Percentiles rank a stretch among this genome's conserved stretches.
Conservation (phyloP, 2,329 filamentous ascomycete genomes). For the Colletotrichum cordylinicola region DNA sequence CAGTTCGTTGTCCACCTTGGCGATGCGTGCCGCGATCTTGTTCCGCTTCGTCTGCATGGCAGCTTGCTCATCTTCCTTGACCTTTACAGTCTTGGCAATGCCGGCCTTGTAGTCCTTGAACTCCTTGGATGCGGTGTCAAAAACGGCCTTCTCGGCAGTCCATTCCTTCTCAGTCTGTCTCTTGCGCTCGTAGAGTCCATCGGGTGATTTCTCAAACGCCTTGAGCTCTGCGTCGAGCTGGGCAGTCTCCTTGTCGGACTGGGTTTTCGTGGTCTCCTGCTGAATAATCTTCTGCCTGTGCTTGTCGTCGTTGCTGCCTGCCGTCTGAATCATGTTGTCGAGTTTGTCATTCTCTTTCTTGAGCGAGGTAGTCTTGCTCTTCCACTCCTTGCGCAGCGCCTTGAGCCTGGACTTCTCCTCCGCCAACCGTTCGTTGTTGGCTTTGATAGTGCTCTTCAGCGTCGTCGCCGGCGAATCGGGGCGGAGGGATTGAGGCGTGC, state of each 20-base stretch:
- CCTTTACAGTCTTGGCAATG: conserved; percentile 67
- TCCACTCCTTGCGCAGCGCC: conserved; percentile 76
- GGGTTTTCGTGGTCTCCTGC: conserved; percentile 75
- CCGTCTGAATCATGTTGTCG: conserved; percentile 68
- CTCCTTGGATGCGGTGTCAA: conserved; percentile 60
- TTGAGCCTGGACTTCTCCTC: conserved; percentile 75
- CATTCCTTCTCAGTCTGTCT: conserved; percentile 58
- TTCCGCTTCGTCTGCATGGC: conserved; percentile 72
- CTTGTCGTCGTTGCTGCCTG: conserved; percentile 78
- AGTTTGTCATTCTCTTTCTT: conserved; percentile 78
- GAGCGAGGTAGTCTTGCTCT: conserved; percentile 68
- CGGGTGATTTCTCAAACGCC: conserved; percentile 67
- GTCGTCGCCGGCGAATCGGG: conserved; percentile 81
- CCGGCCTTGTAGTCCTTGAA: conserved; percentile 65
- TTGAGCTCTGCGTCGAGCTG: conserved; percentile 66
- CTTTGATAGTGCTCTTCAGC: conserved; percentile 76
- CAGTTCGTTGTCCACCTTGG: conserved; percentile 76
- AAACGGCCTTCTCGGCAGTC: conserved; percentile 62
- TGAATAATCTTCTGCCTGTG: conserved; percentile 77
- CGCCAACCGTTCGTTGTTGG: conserved; percentile 72
- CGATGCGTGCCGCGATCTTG: conserved; percentile 73
- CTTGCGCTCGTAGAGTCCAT: conserved; percentile 64
- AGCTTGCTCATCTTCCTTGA: conserved; percentile 68
- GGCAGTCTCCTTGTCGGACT: conserved; percentile 61
- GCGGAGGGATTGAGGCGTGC: conserved; percentile 65